Evolutionary conservation across 371 early-diverging fungal species (phyloP).

Genomic region (Mortierella sp.): DNA sequence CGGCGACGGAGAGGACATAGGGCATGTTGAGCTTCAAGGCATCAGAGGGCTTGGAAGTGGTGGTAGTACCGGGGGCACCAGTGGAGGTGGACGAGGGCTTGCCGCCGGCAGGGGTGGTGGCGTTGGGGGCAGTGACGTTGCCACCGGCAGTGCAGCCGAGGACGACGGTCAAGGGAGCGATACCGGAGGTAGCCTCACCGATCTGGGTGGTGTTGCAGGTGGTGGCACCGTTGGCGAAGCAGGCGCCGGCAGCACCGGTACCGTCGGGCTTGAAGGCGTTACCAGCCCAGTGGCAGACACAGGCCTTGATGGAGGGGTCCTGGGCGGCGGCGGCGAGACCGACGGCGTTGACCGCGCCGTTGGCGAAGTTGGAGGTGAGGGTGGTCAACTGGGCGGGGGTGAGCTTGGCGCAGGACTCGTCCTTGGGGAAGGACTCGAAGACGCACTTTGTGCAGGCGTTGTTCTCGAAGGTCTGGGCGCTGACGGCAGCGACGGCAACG

Average conservation of each 20-base stretch:
- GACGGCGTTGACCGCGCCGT: not conserved
- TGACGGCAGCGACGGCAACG: constrained; percentile 41
- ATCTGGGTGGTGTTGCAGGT: constrained; percentile 29
- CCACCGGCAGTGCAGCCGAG: constrained; percentile 15
- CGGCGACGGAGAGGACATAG: constrained; percentile 44
- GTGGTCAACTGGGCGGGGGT: not conserved
- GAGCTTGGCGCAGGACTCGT: constrained; percentile 25
- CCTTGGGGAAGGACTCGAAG: constrained; percentile 26
- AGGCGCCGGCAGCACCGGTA: constrained; percentile 26
- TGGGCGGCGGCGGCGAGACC: not conserved
- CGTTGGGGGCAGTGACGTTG: not conserved
- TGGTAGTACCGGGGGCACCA: not conserved
- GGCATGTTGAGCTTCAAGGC: constrained; percentile 32
- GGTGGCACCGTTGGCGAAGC: constrained; percentile 19
- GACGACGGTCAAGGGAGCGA: not conserved
- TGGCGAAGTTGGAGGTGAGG: constrained; percentile 10
- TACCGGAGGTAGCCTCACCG: not conserved
- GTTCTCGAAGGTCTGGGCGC: constrained; percentile 27
- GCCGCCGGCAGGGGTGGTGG: not conserved
- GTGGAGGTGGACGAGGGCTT: too few relatives aligned
- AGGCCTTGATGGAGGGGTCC: constrained; percentile 20
- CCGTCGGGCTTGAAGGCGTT: constrained; percentile 12
- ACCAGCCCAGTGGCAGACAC: constrained; percentile 37
- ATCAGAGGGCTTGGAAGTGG: constrained; percentile 8
- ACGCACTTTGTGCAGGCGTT: constrained; percentile 40